These are phyloP conservation scores for Saturnispora galanensis DNA, from an alignment of 805 yeast genomes.

Conservation along the genomic window DNA sequence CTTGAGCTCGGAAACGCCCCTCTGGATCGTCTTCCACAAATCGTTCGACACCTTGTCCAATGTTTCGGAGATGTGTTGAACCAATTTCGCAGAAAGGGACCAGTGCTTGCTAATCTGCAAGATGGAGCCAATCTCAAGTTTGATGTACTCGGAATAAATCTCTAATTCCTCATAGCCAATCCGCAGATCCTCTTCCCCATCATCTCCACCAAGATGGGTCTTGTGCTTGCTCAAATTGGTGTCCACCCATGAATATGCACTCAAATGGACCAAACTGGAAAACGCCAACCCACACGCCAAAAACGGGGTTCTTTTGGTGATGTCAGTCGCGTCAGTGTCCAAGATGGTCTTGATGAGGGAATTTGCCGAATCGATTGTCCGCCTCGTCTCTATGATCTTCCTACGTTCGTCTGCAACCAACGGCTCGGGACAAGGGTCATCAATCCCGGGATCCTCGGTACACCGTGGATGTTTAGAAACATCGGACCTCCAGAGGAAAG, in stretches of 20 bases:
- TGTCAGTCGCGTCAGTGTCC: constrained; percentile 37
- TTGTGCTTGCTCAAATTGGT: constrained; percentile 23
- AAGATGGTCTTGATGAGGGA: constrained; percentile 36
- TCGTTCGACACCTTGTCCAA: constrained; percentile 33
- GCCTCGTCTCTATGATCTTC: constrained; percentile 42
- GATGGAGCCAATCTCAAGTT: constrained; percentile 39
- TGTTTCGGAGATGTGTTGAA: constrained; percentile 38
- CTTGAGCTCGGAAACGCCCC: constrained; percentile 20
- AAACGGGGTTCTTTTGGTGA: constrained; percentile 38
- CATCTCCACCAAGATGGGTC: constrained; percentile 4
- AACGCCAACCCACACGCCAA: constrained; percentile 46
- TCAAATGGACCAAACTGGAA: constrained; percentile 40
- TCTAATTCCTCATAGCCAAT: constrained; percentile 30
- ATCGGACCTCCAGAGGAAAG: constrained; percentile 42
- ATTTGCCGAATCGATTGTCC: constrained; percentile 46
- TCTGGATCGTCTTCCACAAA: constrained; percentile 29
- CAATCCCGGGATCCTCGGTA: constrained; percentile 22
- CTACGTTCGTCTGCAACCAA: constrained; percentile 27
- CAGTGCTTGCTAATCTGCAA: constrained; percentile 43
- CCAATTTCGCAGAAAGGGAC: constrained; percentile 38
- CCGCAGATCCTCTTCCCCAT: constrained; percentile 2
- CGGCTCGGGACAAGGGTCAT: constrained; percentile 24
- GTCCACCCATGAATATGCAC: constrained; percentile 45
- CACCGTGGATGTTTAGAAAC: constrained; percentile 33
- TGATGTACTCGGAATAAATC: constrained; percentile 38